phyloP scores from a whole-genome alignment of 345 rosid genomes.

The Crucihimalaya himalaica region DNA sequence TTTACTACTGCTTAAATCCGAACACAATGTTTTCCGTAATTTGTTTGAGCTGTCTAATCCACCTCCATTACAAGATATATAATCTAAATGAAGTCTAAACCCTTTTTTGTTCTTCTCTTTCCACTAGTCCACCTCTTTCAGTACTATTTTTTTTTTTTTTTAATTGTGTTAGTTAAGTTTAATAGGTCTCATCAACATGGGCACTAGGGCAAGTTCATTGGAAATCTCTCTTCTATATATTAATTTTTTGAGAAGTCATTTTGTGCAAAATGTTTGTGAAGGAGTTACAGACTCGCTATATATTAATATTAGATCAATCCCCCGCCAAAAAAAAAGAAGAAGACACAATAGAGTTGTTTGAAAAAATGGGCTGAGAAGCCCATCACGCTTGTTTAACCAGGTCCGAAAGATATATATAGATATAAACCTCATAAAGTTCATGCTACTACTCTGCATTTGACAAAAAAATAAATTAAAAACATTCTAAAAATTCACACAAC shows the following conservation, averaged over 20 bases:
- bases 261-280: not conserved
- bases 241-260: not conserved
- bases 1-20: constrained; percentile 8
- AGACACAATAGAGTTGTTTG: not conserved
- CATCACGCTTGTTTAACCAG: not conserved
- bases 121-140: constrained; percentile 4
- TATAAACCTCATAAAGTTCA: not conserved
- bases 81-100: constrained; percentile 10
- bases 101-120: constrained; percentile 11
- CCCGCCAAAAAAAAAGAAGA: no score
- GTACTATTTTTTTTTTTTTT: no score
- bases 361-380: not conserved
- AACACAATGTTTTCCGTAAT: constrained; percentile 10
- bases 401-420: not conserved
- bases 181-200: not conserved
- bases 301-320: no score
- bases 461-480: not conserved
- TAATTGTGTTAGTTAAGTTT: not conserved
- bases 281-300: not conserved
- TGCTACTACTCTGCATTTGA: not conserved
- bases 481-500: not conserved
- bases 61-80: constrained; percentile 17
- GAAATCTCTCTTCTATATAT: not conserved
- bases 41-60: constrained; percentile 34
- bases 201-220: not conserved